phyloP scores from a whole-genome alignment of 371 early-diverging fungal genomes.

The Blakeslea trispora region DNA sequence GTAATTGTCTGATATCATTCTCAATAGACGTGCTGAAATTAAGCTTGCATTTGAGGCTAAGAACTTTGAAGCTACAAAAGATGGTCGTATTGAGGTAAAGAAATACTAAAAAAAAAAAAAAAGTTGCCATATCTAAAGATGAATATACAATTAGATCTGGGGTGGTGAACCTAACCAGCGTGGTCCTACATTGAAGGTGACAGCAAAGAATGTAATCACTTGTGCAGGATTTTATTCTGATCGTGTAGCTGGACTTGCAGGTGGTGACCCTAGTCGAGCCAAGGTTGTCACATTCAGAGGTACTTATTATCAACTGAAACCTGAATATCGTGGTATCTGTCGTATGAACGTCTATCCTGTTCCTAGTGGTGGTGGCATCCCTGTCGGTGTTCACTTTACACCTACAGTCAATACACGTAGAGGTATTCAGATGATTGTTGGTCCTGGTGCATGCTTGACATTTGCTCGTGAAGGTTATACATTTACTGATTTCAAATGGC shows the following conservation, averaged over 20 bases:
- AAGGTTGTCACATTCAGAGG: slow-evolving; percentile 49
- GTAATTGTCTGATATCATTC: slow-evolving; percentile 5
- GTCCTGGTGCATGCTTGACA: slow-evolving; percentile 54
- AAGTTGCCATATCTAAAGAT: background rate
- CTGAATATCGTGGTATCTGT: slow-evolving; percentile 41
- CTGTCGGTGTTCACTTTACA: slow-evolving; percentile 51
- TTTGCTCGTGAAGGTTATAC: slow-evolving; percentile 50
- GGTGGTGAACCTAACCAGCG: slow-evolving; percentile 40
- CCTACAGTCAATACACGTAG: slow-evolving; percentile 48
- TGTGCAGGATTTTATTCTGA: slow-evolving; percentile 54
- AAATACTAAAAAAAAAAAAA: background rate
- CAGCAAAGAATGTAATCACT: slow-evolving; percentile 46
- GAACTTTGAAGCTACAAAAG: slow-evolving; percentile 32
- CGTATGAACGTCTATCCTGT: slow-evolving; percentile 52
- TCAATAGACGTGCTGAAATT: slow-evolving; percentile 45
- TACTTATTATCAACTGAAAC: slow-evolving; percentile 49
- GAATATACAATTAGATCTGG: slow-evolving; percentile 26
- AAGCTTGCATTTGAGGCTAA: slow-evolving; percentile 46
- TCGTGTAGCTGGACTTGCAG: slow-evolving; percentile 41
- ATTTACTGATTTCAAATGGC: slow-evolving; percentile 38
- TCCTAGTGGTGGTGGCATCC: slow-evolving; percentile 51
- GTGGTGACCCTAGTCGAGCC: slow-evolving; percentile 37
- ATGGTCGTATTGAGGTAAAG: slow-evolving; percentile 32
- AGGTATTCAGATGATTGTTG: slow-evolving; percentile 51
- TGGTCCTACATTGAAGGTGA: slow-evolving; percentile 40